These are phyloP conservation scores for Avena sativa DNA, from an alignment of 176 grass and related monocot species.

Conservation along the genomic window DNA sequence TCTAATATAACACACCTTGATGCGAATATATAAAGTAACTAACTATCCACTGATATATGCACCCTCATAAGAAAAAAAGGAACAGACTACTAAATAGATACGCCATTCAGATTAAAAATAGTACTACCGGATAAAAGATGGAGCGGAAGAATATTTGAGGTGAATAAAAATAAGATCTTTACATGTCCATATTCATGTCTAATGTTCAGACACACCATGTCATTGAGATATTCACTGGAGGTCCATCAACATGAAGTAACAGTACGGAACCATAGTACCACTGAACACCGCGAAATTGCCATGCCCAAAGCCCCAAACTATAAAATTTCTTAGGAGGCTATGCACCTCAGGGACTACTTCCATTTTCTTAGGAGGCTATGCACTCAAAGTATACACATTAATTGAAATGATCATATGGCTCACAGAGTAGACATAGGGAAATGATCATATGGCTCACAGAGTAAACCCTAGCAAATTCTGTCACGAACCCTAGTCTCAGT, in stretches of 20 bases:
- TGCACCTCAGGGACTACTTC: no score
- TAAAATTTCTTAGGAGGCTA: not conserved
- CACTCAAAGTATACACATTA: no score
- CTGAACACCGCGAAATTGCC: not conserved
- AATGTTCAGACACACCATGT: not conserved
- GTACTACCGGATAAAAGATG: not conserved
- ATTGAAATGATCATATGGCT: no score
- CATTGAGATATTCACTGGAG: not conserved
- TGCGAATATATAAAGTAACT: constrained; percentile 6
- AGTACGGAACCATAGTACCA: not conserved
- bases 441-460: no score
- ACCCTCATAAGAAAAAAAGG: not conserved
- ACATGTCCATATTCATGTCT: not conserved
- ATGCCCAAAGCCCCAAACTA: not conserved
- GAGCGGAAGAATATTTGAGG: not conserved
- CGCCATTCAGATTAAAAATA: not conserved
- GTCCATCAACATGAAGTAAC: constrained; percentile 12
- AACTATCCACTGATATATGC: not conserved
- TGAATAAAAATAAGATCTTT: not conserved
- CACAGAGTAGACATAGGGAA: no score
- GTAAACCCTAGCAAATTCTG: no score
- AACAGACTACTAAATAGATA: not conserved
- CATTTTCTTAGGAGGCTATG: no score
- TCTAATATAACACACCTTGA: not conserved
- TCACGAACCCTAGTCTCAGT: no score